These are phyloP conservation scores for Solanum paucissectum DNA, from an alignment of 257 asterid genomes.

Conservation along the genomic window DNA sequence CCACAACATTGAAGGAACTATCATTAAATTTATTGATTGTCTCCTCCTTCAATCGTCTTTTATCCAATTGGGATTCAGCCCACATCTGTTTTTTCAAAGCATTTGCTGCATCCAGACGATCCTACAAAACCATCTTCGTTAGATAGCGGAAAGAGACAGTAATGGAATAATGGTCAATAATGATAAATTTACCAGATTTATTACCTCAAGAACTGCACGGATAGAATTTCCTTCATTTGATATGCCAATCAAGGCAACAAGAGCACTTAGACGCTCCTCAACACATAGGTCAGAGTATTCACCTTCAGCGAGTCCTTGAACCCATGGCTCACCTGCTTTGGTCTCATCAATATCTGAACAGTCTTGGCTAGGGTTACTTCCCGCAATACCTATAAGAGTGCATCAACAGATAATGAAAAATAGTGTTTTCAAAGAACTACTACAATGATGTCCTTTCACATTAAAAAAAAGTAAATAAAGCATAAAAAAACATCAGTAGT, in stretches of 20 bases:
- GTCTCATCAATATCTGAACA: conserved; percentile 83
- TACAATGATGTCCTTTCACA: neutral
- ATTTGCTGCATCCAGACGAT: conserved; percentile 85
- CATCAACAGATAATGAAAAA: conserved; percentile 1
- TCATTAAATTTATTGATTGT: conserved; percentile 43
- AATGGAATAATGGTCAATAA: neutral
- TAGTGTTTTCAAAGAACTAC: neutral
- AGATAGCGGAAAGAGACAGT: neutral
- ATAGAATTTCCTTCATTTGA: conserved; percentile 96
- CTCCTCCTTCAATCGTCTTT: conserved; percentile 82
- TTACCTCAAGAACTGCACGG: conserved; percentile 60
- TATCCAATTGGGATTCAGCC: conserved; percentile 98
- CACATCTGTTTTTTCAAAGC: conserved; percentile 94
- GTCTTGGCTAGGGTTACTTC: conserved; percentile 36
- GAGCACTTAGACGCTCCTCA: conserved; percentile 94
- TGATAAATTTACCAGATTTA: neutral
- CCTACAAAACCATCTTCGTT: conserved; percentile 44
- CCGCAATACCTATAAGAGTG: conserved; percentile 28
- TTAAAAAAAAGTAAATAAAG: neutral
- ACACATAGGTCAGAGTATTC: conserved; percentile 89
- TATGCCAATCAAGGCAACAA: conserved; percentile 71
- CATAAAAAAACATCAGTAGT: neutral
- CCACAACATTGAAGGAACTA: conserved; percentile 40
- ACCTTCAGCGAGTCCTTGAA: conserved; percentile 92
- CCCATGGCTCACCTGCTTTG: conserved; percentile 85